Conservation (phyloP, 331 rosid genomes). For the Arachis monticola region DNA sequence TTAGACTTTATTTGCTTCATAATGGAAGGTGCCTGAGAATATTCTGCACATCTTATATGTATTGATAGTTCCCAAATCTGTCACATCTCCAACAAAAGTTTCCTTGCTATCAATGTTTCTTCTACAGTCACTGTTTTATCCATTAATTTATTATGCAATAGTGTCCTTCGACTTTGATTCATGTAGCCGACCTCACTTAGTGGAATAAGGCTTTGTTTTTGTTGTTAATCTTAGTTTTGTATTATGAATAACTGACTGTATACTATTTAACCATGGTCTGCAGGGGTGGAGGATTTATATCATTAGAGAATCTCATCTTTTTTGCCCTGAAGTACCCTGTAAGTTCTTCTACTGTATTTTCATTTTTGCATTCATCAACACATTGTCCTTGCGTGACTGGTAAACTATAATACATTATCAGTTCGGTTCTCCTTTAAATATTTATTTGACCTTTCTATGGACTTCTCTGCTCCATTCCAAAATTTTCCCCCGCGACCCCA, state of each 20-base stretch:
- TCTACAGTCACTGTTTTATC: slow-evolving; percentile 14
- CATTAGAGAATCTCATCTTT: slow-evolving; percentile 92
- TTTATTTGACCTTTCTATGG: background rate
- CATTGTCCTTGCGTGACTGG: slow-evolving; percentile 7
- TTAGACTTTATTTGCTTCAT: slow-evolving; percentile 26
- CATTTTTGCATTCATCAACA: background rate
- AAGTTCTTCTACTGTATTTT: slow-evolving; percentile 47
- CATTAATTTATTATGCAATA: too few species aligned
- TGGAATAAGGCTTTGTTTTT: background rate
- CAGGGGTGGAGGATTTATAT: slow-evolving; percentile 97
- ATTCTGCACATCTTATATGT: slow-evolving; percentile 24
- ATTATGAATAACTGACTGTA: slow-evolving; percentile 17
- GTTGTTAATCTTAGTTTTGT: background rate
- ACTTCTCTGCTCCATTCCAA: background rate
- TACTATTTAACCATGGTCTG: slow-evolving; percentile 39
- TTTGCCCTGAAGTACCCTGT: slow-evolving; percentile 88
- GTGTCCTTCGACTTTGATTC: too few species aligned
- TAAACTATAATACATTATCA: background rate
- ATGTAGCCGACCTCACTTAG: too few species aligned
- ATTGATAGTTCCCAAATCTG: slow-evolving; percentile 4
- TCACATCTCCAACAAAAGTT: slow-evolving; percentile 31
- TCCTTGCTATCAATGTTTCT: slow-evolving; percentile 5
- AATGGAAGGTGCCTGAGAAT: slow-evolving; percentile 5
- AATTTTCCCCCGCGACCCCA: background rate
- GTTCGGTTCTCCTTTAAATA: background rate